Evolutionary conservation across 345 rosid genomes (phyloP), one percentile per base, ranked within the genome.

Genomic region (Moringa oleifera): DNA sequence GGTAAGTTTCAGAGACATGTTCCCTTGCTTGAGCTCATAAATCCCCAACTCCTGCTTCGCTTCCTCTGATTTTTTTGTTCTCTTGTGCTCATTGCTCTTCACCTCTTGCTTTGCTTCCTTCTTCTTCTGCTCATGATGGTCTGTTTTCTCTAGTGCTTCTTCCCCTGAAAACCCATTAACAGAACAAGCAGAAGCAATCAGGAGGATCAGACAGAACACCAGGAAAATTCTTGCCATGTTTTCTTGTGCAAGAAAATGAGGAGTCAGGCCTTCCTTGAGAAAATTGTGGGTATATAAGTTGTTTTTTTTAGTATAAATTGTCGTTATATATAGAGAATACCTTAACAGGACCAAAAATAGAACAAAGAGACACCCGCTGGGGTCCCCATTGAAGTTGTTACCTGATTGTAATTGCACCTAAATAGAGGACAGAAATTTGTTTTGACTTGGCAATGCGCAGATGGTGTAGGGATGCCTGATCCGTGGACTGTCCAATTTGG

Each of bases 11-110:
- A 86, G 51, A 18, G 83, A 69, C 47, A 88, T 15, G 52, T 88
- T 76, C 19, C 96, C 99, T 60, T 80, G 82, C 76, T 82, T 83
- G 49, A 90, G 85, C 75, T 85, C 90, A 64, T 82, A 94, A 11
- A 79, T 51, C 20, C 83, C 87, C 23, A 86, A 63, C 21, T 73
- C 53, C 0, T 57, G 65, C 13, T 53, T n/a, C 18, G 20, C 21
- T 15, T 20, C 21, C 53, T 51, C 53, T 15, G 53, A n/a, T 3
- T 51, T 51, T n/a, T 20, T 50, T 50, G 18, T 20, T 50, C 20
- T 50, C 53, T 50, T 50, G 53, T 50, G 19, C 53, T 50, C 15
- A 20, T 3, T 50, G n/a, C n/a, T 52, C 20, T 83, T 85, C 25
- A 86, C 65, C 23, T 74, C 54, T 0, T 57, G 65, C 12, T 51